These are phyloP conservation scores for Colletotrichum sp. DNA, from an alignment of 2,329 filamentous ascomycete species.

Conservation along the genomic window DNA sequence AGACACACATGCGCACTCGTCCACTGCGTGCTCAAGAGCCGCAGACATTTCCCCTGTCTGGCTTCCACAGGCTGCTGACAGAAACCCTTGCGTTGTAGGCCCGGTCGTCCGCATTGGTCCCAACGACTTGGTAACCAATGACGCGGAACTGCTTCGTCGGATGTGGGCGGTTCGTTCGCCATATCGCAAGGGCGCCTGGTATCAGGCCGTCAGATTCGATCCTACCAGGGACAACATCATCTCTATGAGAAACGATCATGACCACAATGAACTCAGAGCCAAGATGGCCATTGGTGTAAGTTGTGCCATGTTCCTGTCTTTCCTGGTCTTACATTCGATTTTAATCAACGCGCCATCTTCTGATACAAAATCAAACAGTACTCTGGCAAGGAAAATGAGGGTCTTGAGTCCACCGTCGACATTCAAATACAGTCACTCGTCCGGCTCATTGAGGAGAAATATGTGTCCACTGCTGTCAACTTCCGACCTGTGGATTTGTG, in stretches of 20 bases:
- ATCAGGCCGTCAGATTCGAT: conserved; percentile 41
- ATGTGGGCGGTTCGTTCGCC: conserved; percentile 37
- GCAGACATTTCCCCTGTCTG: background rate
- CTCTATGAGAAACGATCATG: conserved; percentile 36
- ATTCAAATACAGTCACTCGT: conserved; percentile 49
- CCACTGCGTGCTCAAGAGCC: background rate
- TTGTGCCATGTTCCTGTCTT: background rate
- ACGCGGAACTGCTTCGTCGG: conserved; percentile 35
- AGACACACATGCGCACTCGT: conserved; percentile 20
- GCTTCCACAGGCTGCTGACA: conserved; percentile 22
- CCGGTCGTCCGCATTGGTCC: conserved; percentile 40
- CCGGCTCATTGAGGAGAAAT: conserved; percentile 51
- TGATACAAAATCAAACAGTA: conserved; percentile 39
- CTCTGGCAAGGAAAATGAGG: conserved; percentile 58
- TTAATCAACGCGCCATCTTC: background rate
- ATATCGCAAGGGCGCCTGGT: conserved; percentile 37
- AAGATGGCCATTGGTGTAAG: conserved; percentile 53
- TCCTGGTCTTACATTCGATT: background rate
- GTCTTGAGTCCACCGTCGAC: conserved; percentile 56
- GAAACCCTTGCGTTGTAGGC: conserved; percentile 24
- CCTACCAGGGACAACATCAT: conserved; percentile 36
- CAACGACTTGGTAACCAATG: conserved; percentile 38
- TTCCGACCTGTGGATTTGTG: conserved; percentile 53
- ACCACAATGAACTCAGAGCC: conserved; percentile 46
- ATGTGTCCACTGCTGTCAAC: conserved; percentile 36